phyloP scores from a whole-genome alignment of 257 asterid genomes.

The Ilex aquifolium region DNA sequence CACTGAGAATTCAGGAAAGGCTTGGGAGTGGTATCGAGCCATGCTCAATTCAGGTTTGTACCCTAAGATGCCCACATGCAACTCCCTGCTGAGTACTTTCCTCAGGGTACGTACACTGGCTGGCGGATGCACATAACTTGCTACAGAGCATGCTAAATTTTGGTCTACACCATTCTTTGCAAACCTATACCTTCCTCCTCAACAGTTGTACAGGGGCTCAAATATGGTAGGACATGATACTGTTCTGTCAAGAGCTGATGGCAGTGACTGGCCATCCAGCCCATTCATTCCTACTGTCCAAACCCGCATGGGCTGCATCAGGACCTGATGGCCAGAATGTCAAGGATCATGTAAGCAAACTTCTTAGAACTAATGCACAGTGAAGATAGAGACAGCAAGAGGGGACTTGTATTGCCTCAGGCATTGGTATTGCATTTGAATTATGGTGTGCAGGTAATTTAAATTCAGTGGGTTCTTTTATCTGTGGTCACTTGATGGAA shows the following conservation, averaged over 20 bases:
- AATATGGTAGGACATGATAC: slow-evolving; percentile 54
- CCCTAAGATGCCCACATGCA: slow-evolving; percentile 94
- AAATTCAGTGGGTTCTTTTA: too few relatives aligned
- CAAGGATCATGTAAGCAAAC: slow-evolving; percentile 63
- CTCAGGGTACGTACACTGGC: slow-evolving; percentile 92
- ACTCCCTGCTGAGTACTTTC: slow-evolving; percentile 87
- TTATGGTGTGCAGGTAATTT: too few relatives aligned
- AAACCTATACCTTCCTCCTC: slow-evolving; percentile 90
- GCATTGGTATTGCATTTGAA: too few relatives aligned
- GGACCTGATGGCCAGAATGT: slow-evolving; percentile 90
- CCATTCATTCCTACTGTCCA: slow-evolving; percentile 57
- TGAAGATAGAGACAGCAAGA: slow-evolving; percentile 91
- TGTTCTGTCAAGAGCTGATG: slow-evolving; percentile 73
- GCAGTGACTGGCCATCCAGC: slow-evolving; percentile 85
- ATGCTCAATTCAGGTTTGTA: slow-evolving; percentile 75
- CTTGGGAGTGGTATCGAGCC: slow-evolving; percentile 81
- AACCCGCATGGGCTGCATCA: slow-evolving; percentile 50
- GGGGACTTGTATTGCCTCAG: slow-evolving; percentile 49
- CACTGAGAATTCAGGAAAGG: slow-evolving; percentile 78
- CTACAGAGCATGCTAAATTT: slow-evolving; percentile 73
- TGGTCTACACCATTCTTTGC: slow-evolving; percentile 75
- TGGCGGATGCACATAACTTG: slow-evolving; percentile 66
- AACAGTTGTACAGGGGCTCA: slow-evolving; percentile 89
- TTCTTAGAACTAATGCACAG: slow-evolving; percentile 92
- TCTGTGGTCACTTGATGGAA: too few relatives aligned